Evolutionary conservation across 805 yeast genomes (phyloP), one percentile per base, ranked within the genome.

Genomic region (Candida dajiaensis): DNA sequence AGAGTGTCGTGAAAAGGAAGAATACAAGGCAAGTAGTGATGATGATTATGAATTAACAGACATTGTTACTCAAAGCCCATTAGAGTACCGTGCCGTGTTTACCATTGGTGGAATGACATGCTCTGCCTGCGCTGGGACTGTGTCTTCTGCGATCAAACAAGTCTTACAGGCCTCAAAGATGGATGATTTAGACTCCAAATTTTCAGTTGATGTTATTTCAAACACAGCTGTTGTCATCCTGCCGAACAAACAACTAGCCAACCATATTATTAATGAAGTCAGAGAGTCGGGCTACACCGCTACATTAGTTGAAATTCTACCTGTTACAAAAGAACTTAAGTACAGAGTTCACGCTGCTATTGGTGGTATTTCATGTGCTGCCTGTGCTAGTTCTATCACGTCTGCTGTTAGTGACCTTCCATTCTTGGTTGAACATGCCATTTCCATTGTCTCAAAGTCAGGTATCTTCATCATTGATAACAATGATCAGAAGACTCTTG

Each of bases 341-440:
- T 75, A 68, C 53, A 74, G 73, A 53, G 76, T 82, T 9, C 67
- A 72, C 11, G 89, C 88, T 1, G 65, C 79, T 0, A 78, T 85
- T 39, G 85, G 83, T 11, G 92, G 90, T 4, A 83, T 85, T 62
- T 79, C 89, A 0, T 85, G 92, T 64, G 80, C 85, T 8, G 78
- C 88, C 0, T 83, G 94, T 62, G 79, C 79, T 1, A 71, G 71
- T 37, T 68, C 90, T 0, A 76, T 86, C 11, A 64, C 69, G 10
- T 63, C 70, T 9, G 72, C 77, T 28, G 77, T 69, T 22, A 59
- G 59, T 29, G 73, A 68, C 5, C 56, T 83, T 36, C 73, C 77
- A 2, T 81, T 76, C 59, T 76, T 85, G 3, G 62, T 72, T 18
- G 78, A 75, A 16, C 70, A 73, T 29, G 76, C 77, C 9, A 71